Evolutionary conservation across 371 early-diverging fungal species (phyloP).

Genomic region (Rhizomucor pusillus): DNA sequence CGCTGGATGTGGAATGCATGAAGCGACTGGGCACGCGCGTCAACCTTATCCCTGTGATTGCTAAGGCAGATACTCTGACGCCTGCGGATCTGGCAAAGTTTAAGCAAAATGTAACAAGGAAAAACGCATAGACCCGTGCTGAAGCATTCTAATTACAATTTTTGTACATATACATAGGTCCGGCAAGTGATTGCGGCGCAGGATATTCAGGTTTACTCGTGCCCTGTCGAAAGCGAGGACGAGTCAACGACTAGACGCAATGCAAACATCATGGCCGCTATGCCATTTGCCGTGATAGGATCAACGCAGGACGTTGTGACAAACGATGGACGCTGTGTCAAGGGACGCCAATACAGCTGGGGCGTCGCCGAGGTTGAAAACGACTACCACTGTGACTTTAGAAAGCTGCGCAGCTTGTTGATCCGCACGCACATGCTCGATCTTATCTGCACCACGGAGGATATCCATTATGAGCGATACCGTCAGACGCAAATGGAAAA

Average conservation of each 20-base stretch:
- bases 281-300: conserved; percentile 97
- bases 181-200: conserved; percentile 77
- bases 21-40: conserved; percentile 80
- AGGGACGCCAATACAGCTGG: conserved; percentile 94
- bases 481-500: conserved; percentile 83
- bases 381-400: conserved; percentile 90
- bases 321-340: conserved; percentile 73
- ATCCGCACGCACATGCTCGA: conserved; percentile 95
- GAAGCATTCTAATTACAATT: too few relatives aligned
- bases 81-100: conserved; percentile 76
- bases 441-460: conserved; percentile 87
- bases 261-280: conserved; percentile 80
- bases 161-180: conserved; percentile 56
- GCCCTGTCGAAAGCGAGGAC: conserved; percentile 88
- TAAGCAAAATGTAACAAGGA: conserved; percentile 68
- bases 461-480: conserved; percentile 90
- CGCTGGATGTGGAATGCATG: conserved; percentile 89
- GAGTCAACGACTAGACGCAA: conserved; percentile 79
- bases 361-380: conserved; percentile 93
- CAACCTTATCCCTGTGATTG: conserved; percentile 91
- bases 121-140: too few relatives aligned
- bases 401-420: conserved; percentile 89
- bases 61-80: conserved; percentile 93
- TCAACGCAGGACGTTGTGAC: conserved; percentile 83
- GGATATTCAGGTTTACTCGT: conserved; percentile 79